Evolutionary conservation across 768 basidiomycete genomes (phyloP).

Genomic region (Dendrothele bispora): DNA sequence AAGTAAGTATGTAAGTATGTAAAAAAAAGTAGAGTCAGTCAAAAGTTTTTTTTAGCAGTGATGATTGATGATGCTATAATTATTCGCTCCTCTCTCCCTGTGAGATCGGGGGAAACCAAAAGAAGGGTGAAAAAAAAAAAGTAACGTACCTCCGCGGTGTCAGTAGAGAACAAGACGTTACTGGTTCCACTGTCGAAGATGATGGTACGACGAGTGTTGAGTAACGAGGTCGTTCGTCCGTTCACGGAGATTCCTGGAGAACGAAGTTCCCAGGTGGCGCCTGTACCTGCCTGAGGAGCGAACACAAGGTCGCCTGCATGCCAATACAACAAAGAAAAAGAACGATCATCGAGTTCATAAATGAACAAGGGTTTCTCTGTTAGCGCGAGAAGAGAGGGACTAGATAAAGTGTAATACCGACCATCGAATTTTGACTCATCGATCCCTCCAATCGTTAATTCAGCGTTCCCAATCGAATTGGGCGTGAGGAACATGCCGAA

Average conservation of each 20-base stretch:
- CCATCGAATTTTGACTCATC: constrained; percentile 53
- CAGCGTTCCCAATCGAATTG: constrained; percentile 44
- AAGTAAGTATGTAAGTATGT: constrained; percentile 1
- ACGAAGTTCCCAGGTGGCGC: constrained; percentile 42
- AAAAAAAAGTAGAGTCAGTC: neutral
- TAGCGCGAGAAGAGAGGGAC: too few species aligned
- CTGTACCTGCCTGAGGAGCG: constrained; percentile 36
- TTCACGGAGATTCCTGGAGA: constrained; percentile 52
- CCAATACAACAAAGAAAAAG: constrained; percentile 7
- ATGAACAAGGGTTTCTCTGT: too few species aligned
- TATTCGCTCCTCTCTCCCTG: too few species aligned
- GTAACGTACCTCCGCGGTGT: constrained; percentile 42
- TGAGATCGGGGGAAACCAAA: too few species aligned
- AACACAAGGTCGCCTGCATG: constrained; percentile 39
- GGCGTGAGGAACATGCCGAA: constrained; percentile 55
- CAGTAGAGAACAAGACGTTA: constrained; percentile 51
- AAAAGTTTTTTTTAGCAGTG: too few species aligned
- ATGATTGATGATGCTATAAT: too few species aligned
- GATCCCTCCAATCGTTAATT: constrained; percentile 53
- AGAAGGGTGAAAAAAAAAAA: constrained; percentile 2
- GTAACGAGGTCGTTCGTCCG: constrained; percentile 44
- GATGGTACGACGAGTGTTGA: constrained; percentile 41
- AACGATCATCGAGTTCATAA: constrained; percentile 3
- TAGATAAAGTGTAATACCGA: too few species aligned
- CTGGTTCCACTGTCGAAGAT: constrained; percentile 62